These are phyloP conservation scores for Silene latifolia DNA, from an alignment of 148 eudicot genomes.

Conservation along the genomic window DNA sequence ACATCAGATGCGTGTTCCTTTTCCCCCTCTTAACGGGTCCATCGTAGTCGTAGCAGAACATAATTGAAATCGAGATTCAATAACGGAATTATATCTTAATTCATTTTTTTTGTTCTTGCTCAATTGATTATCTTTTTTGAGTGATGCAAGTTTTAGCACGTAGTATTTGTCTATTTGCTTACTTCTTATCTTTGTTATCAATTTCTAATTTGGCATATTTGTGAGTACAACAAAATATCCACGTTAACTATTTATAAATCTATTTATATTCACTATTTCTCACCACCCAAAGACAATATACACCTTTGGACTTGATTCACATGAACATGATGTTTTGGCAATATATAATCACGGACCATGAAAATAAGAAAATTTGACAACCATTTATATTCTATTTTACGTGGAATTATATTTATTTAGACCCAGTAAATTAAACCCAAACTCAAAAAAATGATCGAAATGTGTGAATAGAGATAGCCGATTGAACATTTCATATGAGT, in stretches of 20 bases:
- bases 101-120: too few species aligned
- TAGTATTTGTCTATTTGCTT: constrained; percentile 19
- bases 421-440: too few species aligned
- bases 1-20: too few species aligned
- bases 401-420: neutral
- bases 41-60: too few species aligned
- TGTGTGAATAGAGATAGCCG: too few species aligned
- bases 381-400: constrained; percentile 8
- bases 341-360: constrained; percentile 27
- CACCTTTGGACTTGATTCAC: neutral
- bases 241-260: constrained; percentile 24
- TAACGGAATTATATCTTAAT: too few species aligned
- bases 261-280: constrained; percentile 3
- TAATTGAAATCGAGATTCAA: too few species aligned
- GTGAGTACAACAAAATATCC: constrained; percentile 17
- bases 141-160: constrained; percentile 30
- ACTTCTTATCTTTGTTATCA: neutral
- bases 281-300: constrained; percentile 23
- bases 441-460: too few species aligned
- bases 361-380: neutral
- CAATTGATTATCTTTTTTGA: neutral
- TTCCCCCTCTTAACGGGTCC: too few species aligned
- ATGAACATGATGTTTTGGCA: constrained; percentile 1
- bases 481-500: too few species aligned
- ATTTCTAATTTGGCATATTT: neutral